Percentiles rank a stretch among this genome's conserved stretches.
These are phyloP conservation scores for Phialocephala subalpina DNA, from an alignment of 2,329 filamentous ascomycete genomes.

Conservation along the genomic window DNA sequence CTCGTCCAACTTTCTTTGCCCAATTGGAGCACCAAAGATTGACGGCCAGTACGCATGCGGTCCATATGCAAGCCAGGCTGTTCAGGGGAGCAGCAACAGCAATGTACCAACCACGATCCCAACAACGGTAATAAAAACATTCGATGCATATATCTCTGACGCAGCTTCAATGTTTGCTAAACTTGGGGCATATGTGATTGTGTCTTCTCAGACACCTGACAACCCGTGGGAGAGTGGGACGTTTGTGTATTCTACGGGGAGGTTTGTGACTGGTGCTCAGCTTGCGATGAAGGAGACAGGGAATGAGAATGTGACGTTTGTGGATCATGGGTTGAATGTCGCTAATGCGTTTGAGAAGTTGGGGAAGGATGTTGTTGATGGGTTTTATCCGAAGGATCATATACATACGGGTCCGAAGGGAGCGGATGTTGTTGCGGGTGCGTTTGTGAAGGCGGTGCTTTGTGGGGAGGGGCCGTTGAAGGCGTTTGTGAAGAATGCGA, in stretches of 20 bases:
- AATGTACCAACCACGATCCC: no score
- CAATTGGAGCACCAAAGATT: background rate
- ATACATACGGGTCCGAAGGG: background rate
- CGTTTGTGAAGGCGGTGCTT: background rate
- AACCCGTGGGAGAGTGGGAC: slow-evolving; percentile 2
- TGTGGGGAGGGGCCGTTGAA: slow-evolving; percentile 1
- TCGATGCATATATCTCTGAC: background rate
- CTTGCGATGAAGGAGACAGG: background rate
- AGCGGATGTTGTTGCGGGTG: background rate
- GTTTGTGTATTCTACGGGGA: background rate
- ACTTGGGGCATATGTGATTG: background rate
- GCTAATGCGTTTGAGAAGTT: background rate
- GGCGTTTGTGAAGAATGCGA: slow-evolving; percentile 7
- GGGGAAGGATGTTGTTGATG: background rate
- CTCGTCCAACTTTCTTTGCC: background rate
- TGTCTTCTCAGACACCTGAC: background rate
- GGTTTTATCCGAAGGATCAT: background rate
- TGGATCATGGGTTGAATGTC: slow-evolving; percentile 2
- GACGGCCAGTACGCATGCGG: slow-evolving; percentile 1
- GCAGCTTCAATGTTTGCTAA: background rate
- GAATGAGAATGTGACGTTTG: slow-evolving; percentile 2
- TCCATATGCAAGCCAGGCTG: no score
- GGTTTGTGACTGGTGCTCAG: slow-evolving; percentile 1
- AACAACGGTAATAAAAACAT: background rate
- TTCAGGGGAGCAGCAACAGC: no score